Evolutionary conservation across 495 filamentous ascomycete genomes (phyloP), one percentile per base, ranked within the genome.

Genomic region (Melanomma pulvis-pyrius): DNA sequence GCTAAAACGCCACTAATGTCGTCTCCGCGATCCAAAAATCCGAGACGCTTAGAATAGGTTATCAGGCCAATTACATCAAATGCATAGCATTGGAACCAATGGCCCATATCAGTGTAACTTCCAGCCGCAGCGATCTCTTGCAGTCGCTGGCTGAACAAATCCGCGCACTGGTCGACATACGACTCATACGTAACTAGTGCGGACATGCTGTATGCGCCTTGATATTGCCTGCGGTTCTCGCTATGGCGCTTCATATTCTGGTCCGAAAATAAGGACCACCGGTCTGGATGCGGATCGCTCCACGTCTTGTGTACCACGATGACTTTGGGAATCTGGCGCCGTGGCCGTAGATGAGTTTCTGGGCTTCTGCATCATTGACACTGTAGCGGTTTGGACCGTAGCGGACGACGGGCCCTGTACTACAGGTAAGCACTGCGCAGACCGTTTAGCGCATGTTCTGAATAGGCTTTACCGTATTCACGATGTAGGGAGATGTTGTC

Each of bases 141-240:
- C 22, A 87, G 69, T n/a, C 81, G 76, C 29, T 76, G 52, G 19
- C 52, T 60, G 47, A 88, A 80, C 0, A 87, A 54, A 11, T 78
- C 78, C 13, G 78, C 79, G 59, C 80, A 84, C 8, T 81, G 73
- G 59, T 87, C 80, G 4, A 84, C 84, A 52, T 81, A 84, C 3
- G 74, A 71, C 70, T 87, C 85, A 63, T 86, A 87, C 22, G 76
- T 73, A 0, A 86, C 75, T 19, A 87, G 68, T 11, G 79, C 78
- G 57, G 77, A 81, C 80, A 87, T 84, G 0, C 81, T 79, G 67
- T 83, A 87, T 2, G 79, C 67, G 3, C 74, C 71, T 5, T 80
- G 77, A 59, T 81, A 83, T 39, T 59, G 55, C n/a, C 70, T 29
- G 0, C 72, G 70, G 9, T 39, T 49, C 13, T 69, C 60, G 76